Percentiles rank a stretch among this genome's conserved stretches.
These are phyloP conservation scores for Cucurbitaria berberidis DNA, from an alignment of 2,329 filamentous ascomycete species.

Conservation along the genomic window DNA sequence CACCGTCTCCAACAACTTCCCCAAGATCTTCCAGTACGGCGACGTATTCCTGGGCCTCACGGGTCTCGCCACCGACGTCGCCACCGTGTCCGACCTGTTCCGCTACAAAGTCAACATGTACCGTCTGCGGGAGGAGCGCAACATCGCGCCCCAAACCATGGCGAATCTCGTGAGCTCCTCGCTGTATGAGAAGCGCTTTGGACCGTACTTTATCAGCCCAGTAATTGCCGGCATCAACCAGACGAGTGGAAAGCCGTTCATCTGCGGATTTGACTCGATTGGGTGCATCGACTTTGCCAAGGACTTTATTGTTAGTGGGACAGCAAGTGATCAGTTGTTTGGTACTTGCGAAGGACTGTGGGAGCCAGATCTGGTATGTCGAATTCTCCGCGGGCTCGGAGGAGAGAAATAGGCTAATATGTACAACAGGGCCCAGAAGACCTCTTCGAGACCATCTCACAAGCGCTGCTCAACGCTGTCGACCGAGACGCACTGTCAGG, in stretches of 20 bases:
- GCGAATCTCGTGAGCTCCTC: slow-evolving; percentile 87
- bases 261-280: slow-evolving; percentile 98
- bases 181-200: slow-evolving; percentile 95
- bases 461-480: slow-evolving; percentile 92
- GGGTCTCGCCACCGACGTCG: slow-evolving; percentile 93
- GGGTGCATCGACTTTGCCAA: slow-evolving; percentile 99
- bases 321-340: slow-evolving; percentile 95
- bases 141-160: slow-evolving; percentile 93
- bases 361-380: slow-evolving; percentile 88
- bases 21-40: slow-evolving; percentile 98
- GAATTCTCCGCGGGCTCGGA: neutral
- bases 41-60: slow-evolving; percentile 95
- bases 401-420: slow-evolving; percentile 10
- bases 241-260: slow-evolving; percentile 93
- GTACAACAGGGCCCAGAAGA: slow-evolving; percentile 77
- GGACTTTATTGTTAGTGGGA: slow-evolving; percentile 98
- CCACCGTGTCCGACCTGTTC: slow-evolving; percentile 94
- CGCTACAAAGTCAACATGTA: slow-evolving; percentile 99
- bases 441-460: slow-evolving; percentile 97
- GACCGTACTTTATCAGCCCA: slow-evolving; percentile 93
- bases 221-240: slow-evolving; percentile 95
- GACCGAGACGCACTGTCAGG: slow-evolving; percentile 96
- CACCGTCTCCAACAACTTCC: slow-evolving; percentile 99
- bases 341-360: slow-evolving; percentile 98
- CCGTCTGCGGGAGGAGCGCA: slow-evolving; percentile 94